Conservation (phyloP, 306 rosid genomes). For the Alnus glutinosa region DNA sequence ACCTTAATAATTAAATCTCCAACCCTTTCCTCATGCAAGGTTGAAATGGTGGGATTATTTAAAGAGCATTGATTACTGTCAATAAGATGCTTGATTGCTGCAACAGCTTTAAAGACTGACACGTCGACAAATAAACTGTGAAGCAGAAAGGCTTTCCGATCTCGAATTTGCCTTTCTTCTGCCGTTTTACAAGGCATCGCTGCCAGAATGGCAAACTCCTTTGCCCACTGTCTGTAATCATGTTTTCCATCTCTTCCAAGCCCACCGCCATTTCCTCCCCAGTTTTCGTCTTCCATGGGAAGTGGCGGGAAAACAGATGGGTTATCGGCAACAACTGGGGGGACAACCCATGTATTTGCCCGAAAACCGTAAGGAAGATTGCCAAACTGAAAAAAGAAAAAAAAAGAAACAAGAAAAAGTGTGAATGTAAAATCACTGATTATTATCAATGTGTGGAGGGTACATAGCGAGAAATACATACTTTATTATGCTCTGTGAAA, state of each 20-base stretch:
- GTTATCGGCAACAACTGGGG: constrained; percentile 85
- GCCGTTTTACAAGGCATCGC: constrained; percentile 89
- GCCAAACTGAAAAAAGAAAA: constrained; percentile 73
- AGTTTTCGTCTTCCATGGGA: constrained; percentile 80
- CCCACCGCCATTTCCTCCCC: constrained; percentile 99
- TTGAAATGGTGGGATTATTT: constrained; percentile 33
- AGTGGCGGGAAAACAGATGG: constrained; percentile 69
- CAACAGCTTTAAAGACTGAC: constrained; percentile 79
- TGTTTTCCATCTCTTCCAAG: constrained; percentile 79
- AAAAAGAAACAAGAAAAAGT: background rate
- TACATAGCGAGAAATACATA: constrained; percentile 33
- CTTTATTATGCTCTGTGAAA: constrained; percentile 89
- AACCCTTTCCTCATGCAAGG: constrained; percentile 56
- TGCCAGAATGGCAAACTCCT: constrained; percentile 79
- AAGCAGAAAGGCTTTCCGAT: constrained; percentile 89
- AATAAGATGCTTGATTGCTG: constrained; percentile 54
- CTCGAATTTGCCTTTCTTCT: constrained; percentile 94
- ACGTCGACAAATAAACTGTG: constrained; percentile 93
- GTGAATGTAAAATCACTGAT: constrained; percentile 21
- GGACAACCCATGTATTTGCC: constrained; percentile 96
- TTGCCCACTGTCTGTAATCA: constrained; percentile 79
- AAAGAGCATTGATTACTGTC: constrained; percentile 42
- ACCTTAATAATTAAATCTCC: constrained; percentile 81
- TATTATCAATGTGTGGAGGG: constrained; percentile 14
- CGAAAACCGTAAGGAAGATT: constrained; percentile 97